These are phyloP conservation scores for Pseudocercospora musae DNA, from an alignment of 2,329 filamentous ascomycete genomes.

Conservation along the genomic window DNA sequence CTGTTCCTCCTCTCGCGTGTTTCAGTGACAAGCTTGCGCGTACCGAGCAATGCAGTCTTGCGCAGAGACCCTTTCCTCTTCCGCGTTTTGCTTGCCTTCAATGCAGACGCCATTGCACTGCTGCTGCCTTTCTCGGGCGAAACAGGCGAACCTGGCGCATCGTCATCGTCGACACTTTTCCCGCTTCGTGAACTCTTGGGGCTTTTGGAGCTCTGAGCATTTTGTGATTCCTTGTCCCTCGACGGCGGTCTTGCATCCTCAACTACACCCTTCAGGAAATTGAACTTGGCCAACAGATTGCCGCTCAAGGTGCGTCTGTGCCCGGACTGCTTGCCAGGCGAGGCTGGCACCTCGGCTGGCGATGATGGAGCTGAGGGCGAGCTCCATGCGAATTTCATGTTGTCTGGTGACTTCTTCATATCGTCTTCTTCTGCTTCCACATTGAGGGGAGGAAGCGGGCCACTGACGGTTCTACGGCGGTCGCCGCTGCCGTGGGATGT, in stretches of 20 bases:
- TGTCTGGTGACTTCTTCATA: conserved; percentile 13
- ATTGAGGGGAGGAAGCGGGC: conserved; percentile 16
- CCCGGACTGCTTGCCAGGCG: conserved; percentile 11
- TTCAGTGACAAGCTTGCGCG: conserved; percentile 58
- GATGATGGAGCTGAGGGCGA: conserved; percentile 26
- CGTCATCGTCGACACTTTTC: conserved; percentile 35
- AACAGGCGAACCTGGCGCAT: conserved; percentile 15
- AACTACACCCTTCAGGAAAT: conserved; percentile 60
- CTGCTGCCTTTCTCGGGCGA: conserved; percentile 29
- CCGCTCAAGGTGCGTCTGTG: conserved; percentile 59
- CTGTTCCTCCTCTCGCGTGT: conserved; percentile 50
- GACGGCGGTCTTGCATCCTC: conserved; percentile 31
- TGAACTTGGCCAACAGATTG: conserved; percentile 65
- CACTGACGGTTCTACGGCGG: conserved; percentile 23
- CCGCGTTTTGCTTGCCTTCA: conserved; percentile 49
- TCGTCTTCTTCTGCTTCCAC: conserved; percentile 12
- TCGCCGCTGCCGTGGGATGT: conserved; percentile 27
- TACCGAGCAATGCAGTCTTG: conserved; percentile 79
- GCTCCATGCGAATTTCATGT: conserved; percentile 31
- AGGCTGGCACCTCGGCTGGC: conserved; percentile 21
- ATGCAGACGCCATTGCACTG: conserved; percentile 23
- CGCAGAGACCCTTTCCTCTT: conserved; percentile 79
- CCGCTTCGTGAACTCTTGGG: conserved; percentile 26
- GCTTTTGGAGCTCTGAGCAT: conserved; percentile 28
- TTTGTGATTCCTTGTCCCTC: conserved; percentile 30